Evolutionary conservation across 2,329 filamentous ascomycete species (phyloP).

Genomic region (Emergomyces pasteurianus): DNA sequence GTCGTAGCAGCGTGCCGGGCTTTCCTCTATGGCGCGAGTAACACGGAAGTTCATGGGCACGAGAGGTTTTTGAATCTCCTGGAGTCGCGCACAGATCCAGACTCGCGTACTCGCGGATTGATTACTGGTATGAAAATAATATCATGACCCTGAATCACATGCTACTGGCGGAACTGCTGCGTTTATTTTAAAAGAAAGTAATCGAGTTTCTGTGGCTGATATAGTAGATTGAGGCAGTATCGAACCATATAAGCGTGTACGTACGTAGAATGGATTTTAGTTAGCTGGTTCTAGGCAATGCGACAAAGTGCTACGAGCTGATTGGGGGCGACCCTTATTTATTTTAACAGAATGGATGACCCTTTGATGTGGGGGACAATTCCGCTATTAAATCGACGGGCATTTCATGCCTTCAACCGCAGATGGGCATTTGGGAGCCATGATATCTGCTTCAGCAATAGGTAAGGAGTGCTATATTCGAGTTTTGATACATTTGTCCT

Average conservation of each 20-base stretch:
- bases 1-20: conserved; percentile 58
- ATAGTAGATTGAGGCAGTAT: conserved; percentile 43
- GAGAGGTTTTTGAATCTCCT: conserved; percentile 63
- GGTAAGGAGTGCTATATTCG: conserved; percentile 41
- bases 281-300: conserved; percentile 8
- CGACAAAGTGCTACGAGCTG: conserved; percentile 14
- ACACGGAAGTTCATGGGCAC: conserved; percentile 63
- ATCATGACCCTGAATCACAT: conserved; percentile 15
- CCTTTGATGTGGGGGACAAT: conserved; percentile 87
- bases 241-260: conserved; percentile 82
- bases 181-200: not conserved
- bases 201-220: conserved; percentile 6
- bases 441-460: conserved; percentile 87
- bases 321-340: conserved; percentile 13
- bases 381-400: conserved; percentile 60
- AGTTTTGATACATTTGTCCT: not conserved
- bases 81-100: conserved; percentile 57
- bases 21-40: conserved; percentile 66
- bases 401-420: conserved; percentile 53
- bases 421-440: conserved; percentile 87
- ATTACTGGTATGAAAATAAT: conserved; percentile 54
- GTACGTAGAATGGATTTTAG: conserved; percentile 34
- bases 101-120: conserved; percentile 59
- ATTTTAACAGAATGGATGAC: conserved; percentile 63
- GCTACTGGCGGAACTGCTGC: not conserved